Conservation (phyloP, 345 rosid genomes). For the Erucastrum elatum region DNA sequence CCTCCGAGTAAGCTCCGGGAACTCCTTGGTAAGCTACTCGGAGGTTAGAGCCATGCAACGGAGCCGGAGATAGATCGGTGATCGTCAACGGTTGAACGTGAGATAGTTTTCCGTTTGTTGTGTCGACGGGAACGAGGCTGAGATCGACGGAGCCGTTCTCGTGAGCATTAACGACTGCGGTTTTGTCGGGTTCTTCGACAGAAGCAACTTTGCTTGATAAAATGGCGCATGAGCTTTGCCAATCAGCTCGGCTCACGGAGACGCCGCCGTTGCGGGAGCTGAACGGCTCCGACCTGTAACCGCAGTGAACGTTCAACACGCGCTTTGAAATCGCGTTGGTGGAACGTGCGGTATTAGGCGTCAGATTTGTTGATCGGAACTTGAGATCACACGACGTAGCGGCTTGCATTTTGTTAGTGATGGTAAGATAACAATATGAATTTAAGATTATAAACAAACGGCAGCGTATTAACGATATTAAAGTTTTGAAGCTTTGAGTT, state of each 20-base stretch:
- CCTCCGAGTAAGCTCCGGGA: constrained; percentile 96
- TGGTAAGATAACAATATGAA: constrained; percentile 18
- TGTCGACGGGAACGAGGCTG: constrained; percentile 54
- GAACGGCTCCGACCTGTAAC: constrained; percentile 49
- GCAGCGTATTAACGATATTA: background rate
- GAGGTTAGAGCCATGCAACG: constrained; percentile 79
- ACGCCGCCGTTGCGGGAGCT: constrained; percentile 51
- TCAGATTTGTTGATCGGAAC: constrained; percentile 24
- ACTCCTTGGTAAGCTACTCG: constrained; percentile 97
- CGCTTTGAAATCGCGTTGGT: constrained; percentile 17
- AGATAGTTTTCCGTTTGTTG: background rate
- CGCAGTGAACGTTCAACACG: constrained; percentile 36
- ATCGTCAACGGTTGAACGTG: constrained; percentile 59
- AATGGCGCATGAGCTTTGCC: constrained; percentile 88
- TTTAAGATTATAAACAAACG: constrained; percentile 36
- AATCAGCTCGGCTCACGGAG: constrained; percentile 55
- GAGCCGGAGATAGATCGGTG: constrained; percentile 82
- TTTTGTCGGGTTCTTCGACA: constrained; percentile 41
- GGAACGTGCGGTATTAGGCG: background rate
- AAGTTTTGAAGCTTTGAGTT: constrained; percentile 29
- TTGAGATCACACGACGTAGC: constrained; percentile 31
- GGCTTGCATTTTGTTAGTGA: constrained; percentile 22
- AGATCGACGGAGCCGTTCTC: constrained; percentile 50
- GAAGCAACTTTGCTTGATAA: constrained; percentile 64
- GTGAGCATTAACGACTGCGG: constrained; percentile 65